Percentiles rank a stretch among this genome's conserved stretches.
Evolutionary conservation across 495 filamentous ascomycete species (phyloP).

Genomic region (Talaromyces borbonicus): DNA sequence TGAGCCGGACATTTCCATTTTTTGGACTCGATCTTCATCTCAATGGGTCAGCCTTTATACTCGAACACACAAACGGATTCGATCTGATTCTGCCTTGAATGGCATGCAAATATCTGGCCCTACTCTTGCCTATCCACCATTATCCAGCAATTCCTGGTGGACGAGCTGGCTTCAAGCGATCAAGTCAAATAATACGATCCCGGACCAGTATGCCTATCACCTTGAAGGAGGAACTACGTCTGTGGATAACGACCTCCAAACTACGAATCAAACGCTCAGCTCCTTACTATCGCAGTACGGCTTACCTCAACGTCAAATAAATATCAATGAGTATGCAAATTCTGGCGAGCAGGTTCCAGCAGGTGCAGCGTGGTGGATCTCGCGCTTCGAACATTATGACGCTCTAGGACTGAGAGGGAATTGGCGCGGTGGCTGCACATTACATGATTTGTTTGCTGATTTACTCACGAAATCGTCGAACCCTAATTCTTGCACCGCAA

Average conservation of each 20-base stretch:
- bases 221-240: constrained; percentile 11
- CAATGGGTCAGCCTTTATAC: constrained; percentile 20
- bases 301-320: constrained; percentile 23
- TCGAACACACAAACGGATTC: constrained; percentile 17
- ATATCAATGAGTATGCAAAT: constrained; percentile 35
- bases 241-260: constrained; percentile 19
- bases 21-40: constrained; percentile 22
- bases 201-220: constrained; percentile 31
- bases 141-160: constrained; percentile 21
- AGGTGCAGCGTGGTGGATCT: constrained; percentile 30
- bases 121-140: constrained; percentile 14
- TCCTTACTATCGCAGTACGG: constrained; percentile 17
- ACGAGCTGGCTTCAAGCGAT: constrained; percentile 17
- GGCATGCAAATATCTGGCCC: constrained; percentile 18
- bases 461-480: constrained; percentile 14
- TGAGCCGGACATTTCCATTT: constrained; percentile 26
- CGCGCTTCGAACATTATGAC: constrained; percentile 27
- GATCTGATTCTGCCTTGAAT: constrained; percentile 11
- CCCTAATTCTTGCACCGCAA: constrained; percentile 9
- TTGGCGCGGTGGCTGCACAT: constrained; percentile 21
- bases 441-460: constrained; percentile 30
- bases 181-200: constrained; percentile 18
- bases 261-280: constrained; percentile 13
- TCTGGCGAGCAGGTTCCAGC: constrained; percentile 26
- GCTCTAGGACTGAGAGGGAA: constrained; percentile 30